These are phyloP conservation scores for Strigomonas galati DNA, from an alignment of 208 protist genomes.

Conservation along the genomic window DNA sequence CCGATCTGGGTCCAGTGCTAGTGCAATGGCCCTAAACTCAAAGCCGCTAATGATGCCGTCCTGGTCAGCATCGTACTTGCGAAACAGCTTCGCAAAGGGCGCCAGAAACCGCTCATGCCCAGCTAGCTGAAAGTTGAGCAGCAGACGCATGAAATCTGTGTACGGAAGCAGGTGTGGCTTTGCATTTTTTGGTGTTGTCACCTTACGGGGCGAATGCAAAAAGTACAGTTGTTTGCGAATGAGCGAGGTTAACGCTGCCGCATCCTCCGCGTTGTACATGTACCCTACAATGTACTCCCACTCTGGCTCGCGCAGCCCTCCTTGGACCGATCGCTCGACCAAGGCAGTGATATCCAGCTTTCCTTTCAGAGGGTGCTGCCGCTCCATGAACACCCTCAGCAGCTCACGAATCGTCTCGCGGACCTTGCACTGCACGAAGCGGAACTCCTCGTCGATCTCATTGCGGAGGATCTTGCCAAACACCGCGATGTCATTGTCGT, in stretches of 20 bases:
- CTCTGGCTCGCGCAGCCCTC: conserved; percentile 62
- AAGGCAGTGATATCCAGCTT: conserved; percentile 47
- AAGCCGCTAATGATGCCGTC: conserved; percentile 77
- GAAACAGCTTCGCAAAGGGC: conserved; percentile 72
- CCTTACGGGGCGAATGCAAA: neutral
- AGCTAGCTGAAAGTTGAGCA: conserved; percentile 89
- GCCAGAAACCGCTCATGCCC: conserved; percentile 86
- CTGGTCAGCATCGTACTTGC: conserved; percentile 57
- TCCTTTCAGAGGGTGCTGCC: conserved; percentile 39
- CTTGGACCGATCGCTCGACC: conserved; percentile 48
- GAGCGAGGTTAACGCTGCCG: conserved; percentile 54
- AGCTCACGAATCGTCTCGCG: conserved; percentile 82
- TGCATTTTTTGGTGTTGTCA: neutral
- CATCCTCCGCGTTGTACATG: conserved; percentile 86
- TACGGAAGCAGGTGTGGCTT: conserved; percentile 24
- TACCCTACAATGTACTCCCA: conserved; percentile 85
- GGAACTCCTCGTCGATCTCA: conserved; percentile 92
- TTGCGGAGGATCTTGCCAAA: conserved; percentile 91
- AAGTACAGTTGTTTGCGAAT: conserved; percentile 45
- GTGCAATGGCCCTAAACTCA: conserved; percentile 63
- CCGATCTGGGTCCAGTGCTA: conserved; percentile 42
- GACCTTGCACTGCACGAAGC: conserved; percentile 83
- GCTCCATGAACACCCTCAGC: conserved; percentile 63
- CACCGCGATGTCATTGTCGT: conserved; percentile 88
- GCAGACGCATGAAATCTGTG: conserved; percentile 61